phyloP scores from a whole-genome alignment of 495 filamentous ascomycete genomes.

The Apodospora peruviana region DNA sequence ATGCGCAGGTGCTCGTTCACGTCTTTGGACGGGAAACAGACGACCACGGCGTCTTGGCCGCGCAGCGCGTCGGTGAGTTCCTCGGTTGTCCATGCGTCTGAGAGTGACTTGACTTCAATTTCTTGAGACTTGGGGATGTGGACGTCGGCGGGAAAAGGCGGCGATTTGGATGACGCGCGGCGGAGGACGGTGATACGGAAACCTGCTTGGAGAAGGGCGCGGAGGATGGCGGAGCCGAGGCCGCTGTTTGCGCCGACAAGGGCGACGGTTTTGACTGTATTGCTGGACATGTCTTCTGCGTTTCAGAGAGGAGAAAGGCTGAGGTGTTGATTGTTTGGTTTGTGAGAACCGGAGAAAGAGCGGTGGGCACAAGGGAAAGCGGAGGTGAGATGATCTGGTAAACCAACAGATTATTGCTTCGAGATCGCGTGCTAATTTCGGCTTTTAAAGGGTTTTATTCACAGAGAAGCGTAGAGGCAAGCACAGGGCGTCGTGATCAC shows the following conservation, averaged over 20 bases:
- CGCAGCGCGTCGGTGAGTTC: slow-evolving; percentile 9
- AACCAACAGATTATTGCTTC: too few relatives aligned
- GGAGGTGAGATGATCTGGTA: too few relatives aligned
- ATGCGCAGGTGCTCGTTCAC: slow-evolving; percentile 34
- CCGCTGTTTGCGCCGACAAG: slow-evolving; percentile 35
- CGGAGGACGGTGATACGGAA: slow-evolving; percentile 34
- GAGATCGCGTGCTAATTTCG: too few relatives aligned
- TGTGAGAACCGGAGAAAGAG: too few relatives aligned
- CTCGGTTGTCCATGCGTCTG: slow-evolving; percentile 9
- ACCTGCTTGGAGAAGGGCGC: slow-evolving; percentile 22
- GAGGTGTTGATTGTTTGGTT: too few relatives aligned
- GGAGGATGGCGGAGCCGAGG: slow-evolving; percentile 30
- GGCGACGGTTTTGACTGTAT: slow-evolving; percentile 16
- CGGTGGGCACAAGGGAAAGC: too few relatives aligned
- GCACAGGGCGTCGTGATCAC: too few relatives aligned
- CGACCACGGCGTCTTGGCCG: slow-evolving; percentile 20
- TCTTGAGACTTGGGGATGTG: neutral
- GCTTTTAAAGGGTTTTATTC: too few relatives aligned
- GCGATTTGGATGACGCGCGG: slow-evolving; percentile 20
- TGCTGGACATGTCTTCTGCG: neutral
- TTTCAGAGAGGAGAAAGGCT: too few relatives aligned
- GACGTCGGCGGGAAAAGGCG: slow-evolving; percentile 7
- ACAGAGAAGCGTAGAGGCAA: too few relatives aligned
- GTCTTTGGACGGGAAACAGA: slow-evolving; percentile 24
- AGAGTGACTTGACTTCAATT: slow-evolving; percentile 6